phyloP scores from a whole-genome alignment of 1,284 basidiomycete genomes.

The Grifola frondosa region DNA sequence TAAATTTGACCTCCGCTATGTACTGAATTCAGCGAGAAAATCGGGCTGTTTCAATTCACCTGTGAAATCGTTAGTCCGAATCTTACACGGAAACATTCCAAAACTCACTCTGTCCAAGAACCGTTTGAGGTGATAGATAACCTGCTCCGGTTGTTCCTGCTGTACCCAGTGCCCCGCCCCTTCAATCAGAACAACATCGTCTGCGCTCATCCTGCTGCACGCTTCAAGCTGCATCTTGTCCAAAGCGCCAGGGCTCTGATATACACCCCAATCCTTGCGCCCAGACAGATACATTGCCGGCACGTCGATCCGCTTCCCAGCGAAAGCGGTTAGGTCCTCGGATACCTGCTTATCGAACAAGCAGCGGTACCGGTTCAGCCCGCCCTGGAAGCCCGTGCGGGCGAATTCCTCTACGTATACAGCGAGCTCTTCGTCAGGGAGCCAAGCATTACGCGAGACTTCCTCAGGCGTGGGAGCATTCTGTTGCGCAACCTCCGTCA shows the following conservation, averaged over 20 bases:
- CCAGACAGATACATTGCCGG: constrained; percentile 58
- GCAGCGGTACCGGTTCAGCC: constrained; percentile 54
- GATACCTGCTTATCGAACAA: constrained; percentile 16
- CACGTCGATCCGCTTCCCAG: constrained; percentile 42
- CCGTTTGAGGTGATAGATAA: constrained; percentile 35
- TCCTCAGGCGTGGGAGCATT: constrained; percentile 26
- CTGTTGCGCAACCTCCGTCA: constrained; percentile 48
- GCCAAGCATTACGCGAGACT: constrained; percentile 40
- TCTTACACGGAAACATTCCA: too few species aligned
- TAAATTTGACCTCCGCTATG: too few species aligned
- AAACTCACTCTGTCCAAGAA: constrained; percentile 35
- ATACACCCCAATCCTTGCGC: constrained; percentile 57
- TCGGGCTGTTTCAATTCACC: too few species aligned
- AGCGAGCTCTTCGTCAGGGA: constrained; percentile 46
- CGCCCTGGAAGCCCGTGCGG: constrained; percentile 62
- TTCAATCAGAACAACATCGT: constrained; percentile 52
- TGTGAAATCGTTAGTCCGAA: too few species aligned
- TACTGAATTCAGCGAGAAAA: too few species aligned
- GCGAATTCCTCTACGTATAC: constrained; percentile 51
- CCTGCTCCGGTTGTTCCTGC: constrained; percentile 36
- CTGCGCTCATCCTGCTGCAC: constrained; percentile 34
- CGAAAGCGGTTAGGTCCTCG: constrained; percentile 23
- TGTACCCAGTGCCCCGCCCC: constrained; percentile 66
- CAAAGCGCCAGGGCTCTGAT: constrained; percentile 49
- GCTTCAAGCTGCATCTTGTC: constrained; percentile 41